Evolutionary conservation across 768 basidiomycete species (phyloP), one percentile per base, ranked within the genome.

Genomic region (Suillus subalutaceus): DNA sequence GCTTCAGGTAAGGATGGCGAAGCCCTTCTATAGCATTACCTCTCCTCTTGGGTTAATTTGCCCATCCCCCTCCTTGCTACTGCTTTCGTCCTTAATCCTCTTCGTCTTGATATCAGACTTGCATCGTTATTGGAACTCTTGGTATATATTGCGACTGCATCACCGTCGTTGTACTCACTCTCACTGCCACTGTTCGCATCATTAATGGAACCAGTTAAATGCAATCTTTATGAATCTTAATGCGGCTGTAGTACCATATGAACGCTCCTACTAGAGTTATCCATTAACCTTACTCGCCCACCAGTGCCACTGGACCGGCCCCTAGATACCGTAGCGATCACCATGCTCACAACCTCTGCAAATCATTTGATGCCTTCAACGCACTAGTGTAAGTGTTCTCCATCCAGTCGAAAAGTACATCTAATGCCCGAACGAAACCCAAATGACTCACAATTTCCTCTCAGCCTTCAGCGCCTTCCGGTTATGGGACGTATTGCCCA

Each of bases 1-100:
- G 83, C 80, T 16, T 75, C 84, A 8, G 91, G 92, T 63, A 86
- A 84, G 72, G 88, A 91, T 18, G 82, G 79, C 38, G 74, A 79
- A 6, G 91, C 85, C 23, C 79, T 93, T 61, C 78, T 91, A 78
- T 91, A 79, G 71, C 69, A 41, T 64, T 30, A 18, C 8, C 37
- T 43, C 30, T 26, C 23, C 37, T 30, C 26, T 60, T 6, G 40
- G 15, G 13, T 41, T 41, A 10, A 41, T 41, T 13, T 41, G 15
- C 40, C 18, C 12, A 12, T 20, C 32, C 32, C 18, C 55, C 12
- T 56, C 55, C 55, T 56, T 56, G 18, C 30, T 30, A 7, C 23
- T 38, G 57, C 30, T 43, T 43, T 43, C 59, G 30, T 32, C 12
- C 10, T 60, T 56, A 43, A 60, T 60, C 41, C 18, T 13, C 30